Conservation (phyloP, 306 rosid genomes). For the Gleditsia sinensis region DNA sequence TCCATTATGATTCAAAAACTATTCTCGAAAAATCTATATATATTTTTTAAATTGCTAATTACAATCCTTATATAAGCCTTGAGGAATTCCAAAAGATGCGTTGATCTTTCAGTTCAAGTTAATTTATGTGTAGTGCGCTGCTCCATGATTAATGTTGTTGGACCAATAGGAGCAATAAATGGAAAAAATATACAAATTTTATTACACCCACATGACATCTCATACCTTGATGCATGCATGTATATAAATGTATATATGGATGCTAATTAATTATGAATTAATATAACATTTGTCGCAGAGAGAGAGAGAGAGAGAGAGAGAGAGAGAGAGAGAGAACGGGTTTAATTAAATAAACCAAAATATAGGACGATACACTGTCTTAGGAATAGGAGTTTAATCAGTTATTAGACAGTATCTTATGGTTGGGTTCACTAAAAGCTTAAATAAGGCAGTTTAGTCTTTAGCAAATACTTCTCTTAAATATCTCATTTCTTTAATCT, state of each 20-base stretch:
- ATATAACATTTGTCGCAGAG: slow-evolving; percentile 23
- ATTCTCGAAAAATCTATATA: slow-evolving; percentile 20
- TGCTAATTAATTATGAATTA: no score
- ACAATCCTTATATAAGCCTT: not conserved
- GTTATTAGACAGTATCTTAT: slow-evolving; percentile 24
- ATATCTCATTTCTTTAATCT: not conserved
- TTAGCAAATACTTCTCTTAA: slow-evolving; percentile 30
- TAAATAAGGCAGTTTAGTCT: slow-evolving; percentile 2
- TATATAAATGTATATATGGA: not conserved
- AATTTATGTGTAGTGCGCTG: slow-evolving; percentile 28
- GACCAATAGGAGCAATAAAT: no score
- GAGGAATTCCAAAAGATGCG: not conserved
- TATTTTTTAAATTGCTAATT: not conserved
- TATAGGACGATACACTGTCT: slow-evolving; percentile 35
- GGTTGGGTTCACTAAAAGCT: slow-evolving; percentile 27
- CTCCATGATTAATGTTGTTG: slow-evolving; percentile 40
- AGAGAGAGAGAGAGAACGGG: no score
- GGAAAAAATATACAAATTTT: slow-evolving; percentile 29
- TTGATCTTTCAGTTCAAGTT: slow-evolving; percentile 26
- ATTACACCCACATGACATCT: slow-evolving; percentile 37
- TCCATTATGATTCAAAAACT: slow-evolving; percentile 25
- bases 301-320: slow-evolving; percentile 5
- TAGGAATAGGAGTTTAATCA: slow-evolving; percentile 8
- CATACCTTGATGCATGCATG: slow-evolving; percentile 38
- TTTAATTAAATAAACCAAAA: slow-evolving; percentile 8